These are phyloP conservation scores for Scheffersomyces insectosa DNA, from an alignment of 1,139 yeast species.

Conservation along the genomic window DNA sequence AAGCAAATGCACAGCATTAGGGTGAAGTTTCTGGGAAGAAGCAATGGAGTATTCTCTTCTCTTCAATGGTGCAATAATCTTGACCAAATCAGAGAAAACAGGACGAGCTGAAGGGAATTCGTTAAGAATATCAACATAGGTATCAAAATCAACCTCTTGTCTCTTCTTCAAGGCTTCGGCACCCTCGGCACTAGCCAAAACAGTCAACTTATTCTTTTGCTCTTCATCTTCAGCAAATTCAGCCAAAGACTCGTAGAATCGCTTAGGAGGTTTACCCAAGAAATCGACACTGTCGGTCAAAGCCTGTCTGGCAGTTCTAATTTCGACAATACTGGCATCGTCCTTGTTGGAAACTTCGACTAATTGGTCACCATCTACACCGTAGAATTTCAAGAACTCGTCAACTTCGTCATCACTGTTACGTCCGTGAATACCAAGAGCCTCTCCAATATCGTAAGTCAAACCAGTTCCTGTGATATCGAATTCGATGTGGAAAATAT, in stretches of 20 bases:
- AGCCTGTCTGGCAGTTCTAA: constrained; percentile 80
- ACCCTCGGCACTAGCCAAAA: constrained; percentile 75
- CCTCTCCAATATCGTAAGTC: constrained; percentile 93
- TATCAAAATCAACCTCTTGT: constrained; percentile 80
- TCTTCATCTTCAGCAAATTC: constrained; percentile 68
- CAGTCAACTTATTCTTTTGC: constrained; percentile 63
- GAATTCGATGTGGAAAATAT: constrained; percentile 95
- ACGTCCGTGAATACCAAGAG: constrained; percentile 92
- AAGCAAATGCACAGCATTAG: constrained; percentile 85
- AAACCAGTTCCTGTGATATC: constrained; percentile 90
- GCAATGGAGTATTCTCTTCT: constrained; percentile 99
- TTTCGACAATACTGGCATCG: constrained; percentile 56
- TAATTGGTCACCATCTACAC: constrained; percentile 65
- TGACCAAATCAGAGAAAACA: constrained; percentile 65
- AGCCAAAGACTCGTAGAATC: constrained; percentile 84
- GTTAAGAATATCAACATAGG: constrained; percentile 79
- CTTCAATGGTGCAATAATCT: constrained; percentile 80
- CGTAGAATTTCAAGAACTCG: constrained; percentile 69
- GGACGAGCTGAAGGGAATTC: constrained; percentile 87
- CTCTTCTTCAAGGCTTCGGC: constrained; percentile 83
- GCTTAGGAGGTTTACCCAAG: constrained; percentile 94
- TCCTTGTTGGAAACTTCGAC: constrained; percentile 76
- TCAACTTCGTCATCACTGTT: constrained; percentile 67
- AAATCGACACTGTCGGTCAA: constrained; percentile 80
- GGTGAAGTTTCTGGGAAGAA: constrained; percentile 89